Percentiles rank a stretch among this genome's conserved stretches.
Conservation (phyloP, 371 early-diverging fungal genomes). For the Saksenaea vasiformis region DNA sequence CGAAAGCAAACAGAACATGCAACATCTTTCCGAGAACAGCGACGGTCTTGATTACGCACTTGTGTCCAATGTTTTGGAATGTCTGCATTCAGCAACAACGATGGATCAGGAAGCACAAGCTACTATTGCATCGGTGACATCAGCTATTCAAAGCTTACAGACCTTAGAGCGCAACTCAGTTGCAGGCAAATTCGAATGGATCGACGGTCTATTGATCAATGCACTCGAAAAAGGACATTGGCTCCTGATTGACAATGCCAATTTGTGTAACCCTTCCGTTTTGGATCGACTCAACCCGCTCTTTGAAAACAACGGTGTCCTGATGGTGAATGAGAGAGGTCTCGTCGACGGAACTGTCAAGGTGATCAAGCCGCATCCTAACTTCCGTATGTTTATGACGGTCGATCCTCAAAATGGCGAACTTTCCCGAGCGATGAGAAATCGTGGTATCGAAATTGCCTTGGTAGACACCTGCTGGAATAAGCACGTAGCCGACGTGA, state of each 20-base stretch:
- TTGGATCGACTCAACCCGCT: constrained; percentile 94
- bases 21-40: constrained; percentile 14
- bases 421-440: constrained; percentile 96
- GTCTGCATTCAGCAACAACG: constrained; percentile 23
- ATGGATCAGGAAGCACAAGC: constrained; percentile 23
- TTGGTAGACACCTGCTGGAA: constrained; percentile 60
- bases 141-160: constrained; percentile 34
- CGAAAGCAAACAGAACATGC: constrained; percentile 39
- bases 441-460: constrained; percentile 91
- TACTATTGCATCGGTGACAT: constrained; percentile 14
- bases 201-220: constrained; percentile 93
- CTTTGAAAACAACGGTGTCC: constrained; percentile 87
- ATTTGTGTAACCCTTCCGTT: constrained; percentile 94
- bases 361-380: constrained; percentile 86
- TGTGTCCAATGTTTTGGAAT: constrained; percentile 32
- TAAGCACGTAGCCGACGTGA: constrained; percentile 35
- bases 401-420: constrained; percentile 96
- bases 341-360: constrained; percentile 80
- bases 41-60: constrained; percentile 37
- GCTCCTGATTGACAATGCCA: constrained; percentile 99
- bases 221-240: constrained; percentile 97
- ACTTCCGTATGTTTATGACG: constrained; percentile 98
- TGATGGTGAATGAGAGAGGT: constrained; percentile 93
- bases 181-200: constrained; percentile 93
- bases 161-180: constrained; percentile 57